Evolutionary conservation across 768 basidiomycete genomes (phyloP).

Genomic region (Russula compacta): DNA sequence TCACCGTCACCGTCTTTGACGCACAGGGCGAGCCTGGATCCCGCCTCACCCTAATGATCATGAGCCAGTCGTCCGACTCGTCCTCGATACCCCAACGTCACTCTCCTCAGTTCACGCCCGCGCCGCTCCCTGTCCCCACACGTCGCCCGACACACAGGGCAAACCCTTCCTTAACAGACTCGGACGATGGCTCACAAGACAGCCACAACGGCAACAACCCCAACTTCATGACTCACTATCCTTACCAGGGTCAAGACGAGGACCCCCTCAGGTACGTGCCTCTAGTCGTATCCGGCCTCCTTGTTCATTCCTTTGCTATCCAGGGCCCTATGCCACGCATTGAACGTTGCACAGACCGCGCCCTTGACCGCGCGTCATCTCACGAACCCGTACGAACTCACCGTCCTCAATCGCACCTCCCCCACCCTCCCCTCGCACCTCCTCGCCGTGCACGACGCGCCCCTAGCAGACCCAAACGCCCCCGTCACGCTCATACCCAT

Average conservation of each 20-base stretch:
- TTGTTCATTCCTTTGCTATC: neutral
- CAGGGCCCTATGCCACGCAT: constrained; percentile 8
- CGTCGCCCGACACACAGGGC: constrained; percentile 7
- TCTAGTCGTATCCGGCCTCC: neutral
- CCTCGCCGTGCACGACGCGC: constrained; percentile 9
- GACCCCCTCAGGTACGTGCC: constrained; percentile 9
- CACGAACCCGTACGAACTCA: constrained; percentile 12
- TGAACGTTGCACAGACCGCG: constrained; percentile 8
- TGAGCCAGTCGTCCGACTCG: neutral
- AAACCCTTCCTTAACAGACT: constrained; percentile 8
- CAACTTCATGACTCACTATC: constrained; percentile 14
- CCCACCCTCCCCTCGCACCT: constrained; percentile 8
- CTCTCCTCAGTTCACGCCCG: constrained; percentile 11
- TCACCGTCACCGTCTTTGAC: too few species aligned
- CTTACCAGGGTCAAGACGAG: constrained; percentile 13
- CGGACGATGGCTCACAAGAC: neutral
- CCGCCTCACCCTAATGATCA: neutral
- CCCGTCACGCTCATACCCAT: constrained; percentile 8
- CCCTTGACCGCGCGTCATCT: constrained; percentile 6
- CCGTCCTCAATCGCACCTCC: constrained; percentile 3
- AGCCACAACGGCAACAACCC: neutral
- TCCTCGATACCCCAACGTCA: constrained; percentile 9
- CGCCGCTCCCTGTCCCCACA: constrained; percentile 12
- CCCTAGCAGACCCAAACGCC: neutral
- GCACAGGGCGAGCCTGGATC: too few species aligned